phyloP scores from a whole-genome alignment of 1,284 basidiomycete species.

The Austroboletus niveus region DNA sequence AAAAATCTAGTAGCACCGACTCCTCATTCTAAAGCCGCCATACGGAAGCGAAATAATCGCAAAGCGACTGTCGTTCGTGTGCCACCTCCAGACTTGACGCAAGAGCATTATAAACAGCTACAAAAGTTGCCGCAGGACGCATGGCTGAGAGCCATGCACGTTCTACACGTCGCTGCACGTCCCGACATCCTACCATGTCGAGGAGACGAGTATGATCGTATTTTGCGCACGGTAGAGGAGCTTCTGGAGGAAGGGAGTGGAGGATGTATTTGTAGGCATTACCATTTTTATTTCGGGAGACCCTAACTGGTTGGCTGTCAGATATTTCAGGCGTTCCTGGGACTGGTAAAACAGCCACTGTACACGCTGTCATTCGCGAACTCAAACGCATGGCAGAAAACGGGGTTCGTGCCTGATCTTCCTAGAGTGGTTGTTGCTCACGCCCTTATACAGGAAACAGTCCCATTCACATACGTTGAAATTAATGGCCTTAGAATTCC shows the following conservation, averaged over 20 bases:
- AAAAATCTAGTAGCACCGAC: constrained; percentile 51
- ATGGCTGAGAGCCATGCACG: constrained; percentile 82
- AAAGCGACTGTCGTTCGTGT: constrained; percentile 35
- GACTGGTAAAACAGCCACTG: constrained; percentile 98
- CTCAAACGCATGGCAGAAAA: constrained; percentile 83
- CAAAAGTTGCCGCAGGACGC: constrained; percentile 65
- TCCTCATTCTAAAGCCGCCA: constrained; percentile 64
- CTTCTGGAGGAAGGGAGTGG: constrained; percentile 91
- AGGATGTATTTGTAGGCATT: constrained; percentile 86
- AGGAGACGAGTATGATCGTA: constrained; percentile 81
- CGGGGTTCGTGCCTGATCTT: constrained; percentile 48
- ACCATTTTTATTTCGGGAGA: neutral
- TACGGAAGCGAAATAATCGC: constrained; percentile 40
- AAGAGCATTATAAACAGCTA: constrained; percentile 36
- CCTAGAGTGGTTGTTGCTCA: neutral
- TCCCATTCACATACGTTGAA: constrained; percentile 95
- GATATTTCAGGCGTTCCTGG: constrained; percentile 98
- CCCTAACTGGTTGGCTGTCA: constrained; percentile 32
- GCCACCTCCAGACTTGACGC: constrained; percentile 36
- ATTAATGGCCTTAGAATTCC: constrained; percentile 96
- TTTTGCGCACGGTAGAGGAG: constrained; percentile 80
- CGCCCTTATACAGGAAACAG: constrained; percentile 63
- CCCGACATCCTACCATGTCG: constrained; percentile 91
- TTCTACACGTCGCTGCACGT: constrained; percentile 90
- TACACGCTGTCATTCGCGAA: constrained; percentile 88